Base-by-base conservation (phyloP, 164 flowering plant genomes). In the Platanus orientalis region DNA sequence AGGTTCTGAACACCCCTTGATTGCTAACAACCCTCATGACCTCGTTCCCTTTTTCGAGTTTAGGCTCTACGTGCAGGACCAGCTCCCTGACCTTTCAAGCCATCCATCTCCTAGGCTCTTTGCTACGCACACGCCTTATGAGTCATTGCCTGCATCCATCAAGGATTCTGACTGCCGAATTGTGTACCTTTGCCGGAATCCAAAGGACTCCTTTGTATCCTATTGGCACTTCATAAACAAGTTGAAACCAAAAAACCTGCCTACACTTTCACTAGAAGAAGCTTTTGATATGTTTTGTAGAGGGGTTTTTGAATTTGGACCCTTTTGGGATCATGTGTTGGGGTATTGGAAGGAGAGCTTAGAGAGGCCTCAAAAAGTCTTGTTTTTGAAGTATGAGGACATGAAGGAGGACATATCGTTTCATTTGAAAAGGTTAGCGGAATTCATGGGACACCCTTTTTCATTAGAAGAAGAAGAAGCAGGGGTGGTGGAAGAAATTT, bases 321-420 rank as follows among this genome's bases (percentile, higher is more conserved):
- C 71, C 2, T 62, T 61, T 24, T 58, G 58, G 67, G 71, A 69
- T 9, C 73, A n/a, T n/a, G n/a, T n/a, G n/a, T n/a, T n/a, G n/a
- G n/a, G n/a, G n/a, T n/a, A n/a, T n/a, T n/a, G n/a, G n/a, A n/a
- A n/a, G n/a, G n/a, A n/a, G n/a, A n/a, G n/a, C n/a, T n/a, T n/a
- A n/a, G n/a, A n/a, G n/a, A 58, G 36, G 51, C 73, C 67, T 24
- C 40, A 74, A 0, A 42, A 53, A 25, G 69, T 69, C 52, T 57
- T 69, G 51, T 73, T 73, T 58, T 17, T 73, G 16, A 73, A 30
- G 52, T 73, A 59, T 32, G 75, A 72, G 29, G 75, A 72, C 2
- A 14, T 72, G 64, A 67, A 66, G 57, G 64, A 19, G 10, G 71
- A 72, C 26, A 20, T 27, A 17, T 9, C 7, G 7, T 39, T 23